phyloP scores from a whole-genome alignment of 2,329 filamentous ascomycete species.

The Podosphaera leucotricha region DNA sequence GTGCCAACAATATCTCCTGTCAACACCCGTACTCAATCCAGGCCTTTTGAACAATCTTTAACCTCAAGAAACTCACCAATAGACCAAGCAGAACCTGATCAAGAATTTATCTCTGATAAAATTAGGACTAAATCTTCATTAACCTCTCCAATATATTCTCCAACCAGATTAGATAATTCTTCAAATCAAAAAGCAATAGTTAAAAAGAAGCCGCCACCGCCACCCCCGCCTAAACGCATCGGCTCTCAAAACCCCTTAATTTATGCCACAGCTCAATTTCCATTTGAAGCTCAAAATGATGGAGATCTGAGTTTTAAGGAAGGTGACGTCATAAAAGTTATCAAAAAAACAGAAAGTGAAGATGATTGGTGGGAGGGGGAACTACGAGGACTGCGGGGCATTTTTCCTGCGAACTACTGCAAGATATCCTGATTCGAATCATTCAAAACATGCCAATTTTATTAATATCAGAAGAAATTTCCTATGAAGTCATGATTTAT shows the following conservation, averaged over 20 bases:
- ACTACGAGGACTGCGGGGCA: slow-evolving; percentile 39
- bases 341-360: slow-evolving; percentile 55
- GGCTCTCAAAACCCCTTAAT: slow-evolving; percentile 21
- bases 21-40: slow-evolving; percentile 8
- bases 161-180: slow-evolving; percentile 5
- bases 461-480: neutral
- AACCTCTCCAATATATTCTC: slow-evolving; percentile 3
- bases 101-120: neutral
- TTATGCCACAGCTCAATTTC: slow-evolving; percentile 43
- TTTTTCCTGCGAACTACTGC: slow-evolving; percentile 70
- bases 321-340: slow-evolving; percentile 52
- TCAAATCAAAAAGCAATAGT: neutral
- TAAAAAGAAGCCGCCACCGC: slow-evolving; percentile 57
- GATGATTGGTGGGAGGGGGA: slow-evolving; percentile 85
- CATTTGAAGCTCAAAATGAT: slow-evolving; percentile 43
- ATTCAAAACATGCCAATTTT: no score
- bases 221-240: slow-evolving; percentile 37
- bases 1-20: neutral
- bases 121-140: slow-evolving; percentile 2
- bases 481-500: neutral
- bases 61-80: neutral
- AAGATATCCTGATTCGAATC: slow-evolving; percentile 15
- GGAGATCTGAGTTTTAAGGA: slow-evolving; percentile 55
- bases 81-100: neutral
- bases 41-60: slow-evolving; percentile 6